Evolutionary conservation across 257 asterid species (phyloP), one percentile per base, ranked within the genome.

Genomic region (Jacaranda copaia): DNA sequence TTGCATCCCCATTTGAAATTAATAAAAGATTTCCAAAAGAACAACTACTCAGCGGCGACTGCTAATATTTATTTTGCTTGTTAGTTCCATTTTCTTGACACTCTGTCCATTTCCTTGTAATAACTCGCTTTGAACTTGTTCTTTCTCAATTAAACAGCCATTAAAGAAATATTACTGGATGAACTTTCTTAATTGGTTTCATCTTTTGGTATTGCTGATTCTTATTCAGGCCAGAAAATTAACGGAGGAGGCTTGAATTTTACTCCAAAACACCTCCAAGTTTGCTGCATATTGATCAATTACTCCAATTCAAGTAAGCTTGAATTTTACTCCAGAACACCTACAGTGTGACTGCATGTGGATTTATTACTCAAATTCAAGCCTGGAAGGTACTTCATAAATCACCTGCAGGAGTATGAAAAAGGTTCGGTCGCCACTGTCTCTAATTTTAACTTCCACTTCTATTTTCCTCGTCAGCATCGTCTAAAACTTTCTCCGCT

Each of bases 71-170:
- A 36, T 59, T 35, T 60, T 59, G 60, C 51, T 15, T 58, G 49
- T 9, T 19, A 8, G 16, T 62, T 61, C 8, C 46, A 11, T 36
- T 19, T 35, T 62, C 45, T 61, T 16, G 63, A 38, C 79, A 46
- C 32, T 51, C 63, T 9, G 20, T 58, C 18, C 32, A 57, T 46
- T 58, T 58, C 68, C 19, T 58, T 42, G 16, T 10, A 61, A 15
- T 16, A 55, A 14, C 45, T 25, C 32, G 32, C 32, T 25, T 25
- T 25, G 32, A 74, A 46, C 38, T 48, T 15, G 20, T 48, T 60
- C 35, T 45, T 15, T 59, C 59, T 73, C 58, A 72, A 58, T 51
- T 59, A 36, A 35, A 45, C 3, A 42, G 60, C 19, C 68, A 20
- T 25, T 60, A 25, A 7, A 32, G 40, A 20, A 45, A 20, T 43